Evolutionary conservation across 2,329 filamentous ascomycete species (phyloP).

Genomic region (Monascus ruber): DNA sequence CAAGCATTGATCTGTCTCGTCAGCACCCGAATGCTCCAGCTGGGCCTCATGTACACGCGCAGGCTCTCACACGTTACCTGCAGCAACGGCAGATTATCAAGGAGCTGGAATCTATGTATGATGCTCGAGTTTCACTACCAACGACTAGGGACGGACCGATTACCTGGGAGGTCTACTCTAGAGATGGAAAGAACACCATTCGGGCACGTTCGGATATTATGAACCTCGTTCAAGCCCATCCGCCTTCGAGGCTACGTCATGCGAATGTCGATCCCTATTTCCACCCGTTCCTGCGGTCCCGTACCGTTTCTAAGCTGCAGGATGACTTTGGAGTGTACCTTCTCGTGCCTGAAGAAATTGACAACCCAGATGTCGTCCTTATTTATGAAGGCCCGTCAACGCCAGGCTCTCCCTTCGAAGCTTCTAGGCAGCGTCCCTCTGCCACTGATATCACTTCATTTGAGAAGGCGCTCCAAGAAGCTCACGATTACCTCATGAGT

Average conservation of each 20-base stretch:
- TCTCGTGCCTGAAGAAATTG: conserved; percentile 35
- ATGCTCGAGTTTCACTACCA: conserved; percentile 79
- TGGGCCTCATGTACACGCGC: conserved; percentile 67
- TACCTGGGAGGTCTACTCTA: conserved; percentile 79
- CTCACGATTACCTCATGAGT: conserved; percentile 44
- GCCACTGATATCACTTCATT: conserved; percentile 45
- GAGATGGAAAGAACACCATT: conserved; percentile 65
- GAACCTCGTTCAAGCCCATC: conserved; percentile 38
- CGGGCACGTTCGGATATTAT: conserved; percentile 39
- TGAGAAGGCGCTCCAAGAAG: conserved; percentile 46
- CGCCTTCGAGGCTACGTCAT: conserved; percentile 33
- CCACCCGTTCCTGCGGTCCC: conserved; percentile 35
- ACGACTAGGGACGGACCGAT: conserved; percentile 53
- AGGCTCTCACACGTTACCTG: conserved; percentile 78
- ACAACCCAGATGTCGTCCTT: conserved; percentile 35
- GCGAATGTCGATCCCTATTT: conserved; percentile 39
- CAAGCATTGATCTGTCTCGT: conserved; percentile 68
- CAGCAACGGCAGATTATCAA: conserved; percentile 70
- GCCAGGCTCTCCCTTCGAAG: conserved; percentile 38
- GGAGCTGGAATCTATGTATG: conserved; percentile 66
- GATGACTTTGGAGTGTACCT: conserved; percentile 37
- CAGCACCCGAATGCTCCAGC: conserved; percentile 64
- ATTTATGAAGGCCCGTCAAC: conserved; percentile 38
- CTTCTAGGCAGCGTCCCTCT: conserved; percentile 46
- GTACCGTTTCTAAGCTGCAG: conserved; percentile 27